Percentiles rank a stretch among this genome's conserved stretches.
Conservation (phyloP, 208 protist species). For the Acanthamoeba triangularis region DNA sequence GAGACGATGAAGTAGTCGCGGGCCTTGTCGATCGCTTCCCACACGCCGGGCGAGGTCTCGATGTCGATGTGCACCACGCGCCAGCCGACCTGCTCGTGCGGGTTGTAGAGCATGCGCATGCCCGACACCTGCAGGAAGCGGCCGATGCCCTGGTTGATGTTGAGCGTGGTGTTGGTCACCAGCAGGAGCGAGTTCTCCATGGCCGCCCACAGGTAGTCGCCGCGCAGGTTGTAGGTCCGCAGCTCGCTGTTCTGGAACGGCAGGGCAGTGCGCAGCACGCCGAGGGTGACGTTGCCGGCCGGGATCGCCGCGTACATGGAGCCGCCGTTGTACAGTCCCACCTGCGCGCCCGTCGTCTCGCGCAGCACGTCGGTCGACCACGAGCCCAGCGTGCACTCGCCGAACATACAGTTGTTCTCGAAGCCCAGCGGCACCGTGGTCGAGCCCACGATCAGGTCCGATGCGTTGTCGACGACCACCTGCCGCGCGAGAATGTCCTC, state of each 20-base stretch:
- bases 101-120: slow-evolving; percentile 55
- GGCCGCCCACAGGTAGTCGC: slow-evolving; percentile 10
- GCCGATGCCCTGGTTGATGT: slow-evolving; percentile 72
- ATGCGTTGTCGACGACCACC: not conserved
- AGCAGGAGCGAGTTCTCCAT: slow-evolving; percentile 49
- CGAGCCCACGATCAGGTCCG: not conserved
- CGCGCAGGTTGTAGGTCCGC: not conserved
- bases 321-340: slow-evolving; percentile 40
- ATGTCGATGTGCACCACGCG: not conserved
- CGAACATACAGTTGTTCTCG: slow-evolving; percentile 31
- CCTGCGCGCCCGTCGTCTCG: not conserved
- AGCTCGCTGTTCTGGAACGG: not conserved
- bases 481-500: not conserved
- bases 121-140: slow-evolving; percentile 66
- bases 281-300: slow-evolving; percentile 2
- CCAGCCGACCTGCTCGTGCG: slow-evolving; percentile 13
- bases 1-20: not conserved
- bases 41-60: not conserved
- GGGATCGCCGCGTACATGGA: not conserved
- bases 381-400: slow-evolving; percentile 1
- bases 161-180: slow-evolving; percentile 52
- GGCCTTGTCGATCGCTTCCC: not conserved
- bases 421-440: not conserved
- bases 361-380: slow-evolving; percentile 20
- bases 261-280: not conserved